phyloP scores from a whole-genome alignment of 129 eudicot genomes.

The Apium graveolens region DNA sequence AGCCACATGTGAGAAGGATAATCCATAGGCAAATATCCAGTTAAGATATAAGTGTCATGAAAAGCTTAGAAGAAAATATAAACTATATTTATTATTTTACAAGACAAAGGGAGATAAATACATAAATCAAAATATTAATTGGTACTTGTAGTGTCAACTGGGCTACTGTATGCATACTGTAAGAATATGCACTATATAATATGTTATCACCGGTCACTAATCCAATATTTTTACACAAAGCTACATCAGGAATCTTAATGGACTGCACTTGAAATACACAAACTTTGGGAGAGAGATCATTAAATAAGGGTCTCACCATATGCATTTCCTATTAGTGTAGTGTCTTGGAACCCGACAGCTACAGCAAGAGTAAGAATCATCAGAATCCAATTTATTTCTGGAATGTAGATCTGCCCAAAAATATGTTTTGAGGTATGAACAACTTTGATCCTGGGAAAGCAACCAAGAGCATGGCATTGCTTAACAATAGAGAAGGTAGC shows the following conservation, averaged over 20 bases:
- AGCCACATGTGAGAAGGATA: slow-evolving; percentile 14
- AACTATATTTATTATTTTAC: no score
- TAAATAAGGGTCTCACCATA: slow-evolving; percentile 43
- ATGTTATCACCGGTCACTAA: neutral
- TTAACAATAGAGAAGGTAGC: slow-evolving; percentile 91
- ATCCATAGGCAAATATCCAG: neutral
- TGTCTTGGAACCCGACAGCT: slow-evolving; percentile 81
- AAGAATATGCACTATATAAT: neutral
- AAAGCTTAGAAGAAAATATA: neutral
- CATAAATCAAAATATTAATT: neutral
- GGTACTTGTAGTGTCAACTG: neutral
- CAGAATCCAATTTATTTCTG: slow-evolving; percentile 74
- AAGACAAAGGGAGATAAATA: neutral
- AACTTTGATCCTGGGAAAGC: slow-evolving; percentile 91
- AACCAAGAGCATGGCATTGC: slow-evolving; percentile 94
- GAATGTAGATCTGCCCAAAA: slow-evolving; percentile 42
- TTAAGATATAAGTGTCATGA: neutral
- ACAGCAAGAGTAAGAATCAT: slow-evolving; percentile 81
- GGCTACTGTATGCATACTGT: neutral
- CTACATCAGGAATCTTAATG: neutral
- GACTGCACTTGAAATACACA: neutral
- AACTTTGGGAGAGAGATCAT: neutral
- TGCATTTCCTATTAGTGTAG: slow-evolving; percentile 76
- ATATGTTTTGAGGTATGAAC: slow-evolving; percentile 92
- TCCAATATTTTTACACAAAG: neutral